These are phyloP conservation scores for Mikania micrantha DNA, from an alignment of 129 eudicot genomes.

Conservation along the genomic window DNA sequence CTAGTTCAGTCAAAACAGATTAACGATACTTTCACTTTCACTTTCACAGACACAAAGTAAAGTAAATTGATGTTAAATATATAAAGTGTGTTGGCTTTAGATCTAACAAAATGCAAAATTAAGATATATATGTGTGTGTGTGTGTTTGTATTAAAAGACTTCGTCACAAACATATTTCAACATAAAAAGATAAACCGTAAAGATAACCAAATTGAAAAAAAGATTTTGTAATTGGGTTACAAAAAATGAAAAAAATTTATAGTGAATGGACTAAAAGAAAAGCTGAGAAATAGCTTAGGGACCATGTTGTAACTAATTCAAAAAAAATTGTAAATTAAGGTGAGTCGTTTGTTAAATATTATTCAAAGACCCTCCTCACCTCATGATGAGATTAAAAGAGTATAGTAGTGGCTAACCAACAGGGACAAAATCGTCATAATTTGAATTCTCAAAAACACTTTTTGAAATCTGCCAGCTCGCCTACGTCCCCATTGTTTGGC, in stretches of 20 bases:
- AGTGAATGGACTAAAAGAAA: neutral
- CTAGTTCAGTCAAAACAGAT: too few species aligned
- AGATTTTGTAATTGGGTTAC: too few species aligned
- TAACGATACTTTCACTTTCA: too few species aligned
- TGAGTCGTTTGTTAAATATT: neutral
- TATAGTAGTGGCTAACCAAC: conserved; percentile 37
- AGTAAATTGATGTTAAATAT: too few species aligned
- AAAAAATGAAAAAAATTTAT: neutral
- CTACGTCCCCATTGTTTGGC: conserved; percentile 55
- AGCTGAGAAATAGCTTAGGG: neutral
- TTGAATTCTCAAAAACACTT: conserved; percentile 43
- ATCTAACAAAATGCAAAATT: too few species aligned
- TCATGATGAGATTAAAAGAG: conserved; percentile 18
- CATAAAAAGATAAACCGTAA: too few species aligned
- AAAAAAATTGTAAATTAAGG: neutral
- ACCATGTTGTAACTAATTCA: conserved; percentile 2
- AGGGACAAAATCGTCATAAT: conserved; percentile 70
- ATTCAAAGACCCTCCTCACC: neutral
- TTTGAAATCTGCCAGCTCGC: conserved; percentile 56
- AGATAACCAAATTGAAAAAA: too few species aligned
- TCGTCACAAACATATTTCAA: too few species aligned
- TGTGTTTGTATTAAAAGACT: too few species aligned
- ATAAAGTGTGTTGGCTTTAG: too few species aligned
- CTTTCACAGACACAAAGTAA: too few species aligned
- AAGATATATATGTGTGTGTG: too few species aligned